Evolutionary conservation across 2,329 filamentous ascomycete genomes (phyloP), one percentile per base, ranked within the genome.

Genomic region (Aspergillus aculeatus): DNA sequence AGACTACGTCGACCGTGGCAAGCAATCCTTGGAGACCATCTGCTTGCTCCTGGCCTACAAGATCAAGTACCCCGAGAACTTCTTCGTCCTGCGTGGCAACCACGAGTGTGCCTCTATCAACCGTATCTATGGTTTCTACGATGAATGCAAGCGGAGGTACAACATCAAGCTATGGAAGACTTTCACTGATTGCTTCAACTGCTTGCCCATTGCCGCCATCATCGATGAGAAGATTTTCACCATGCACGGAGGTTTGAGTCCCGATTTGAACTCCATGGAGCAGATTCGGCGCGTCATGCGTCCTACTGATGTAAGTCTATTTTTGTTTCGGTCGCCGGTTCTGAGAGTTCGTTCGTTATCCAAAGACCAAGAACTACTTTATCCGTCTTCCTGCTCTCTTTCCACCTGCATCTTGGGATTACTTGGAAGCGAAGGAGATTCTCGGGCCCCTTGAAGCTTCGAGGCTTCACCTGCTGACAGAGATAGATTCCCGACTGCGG

Each of bases 131-230:
- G 95, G 95, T 62, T 99, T 99, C 83, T 99, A 99, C 83, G 95
- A 99, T 75, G 94, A 99, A 81, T 99, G 94, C 88, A 99, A 99
- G 84, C 89, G 95, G 75, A 86, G 94, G 70, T 98, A 96, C 83
- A 99, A 98, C 81, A 96, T 98, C 83, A 98, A 98, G 86, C 85
- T 98, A 63, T 98, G 94, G 94, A 99, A 99, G 86, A 98, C 94
- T 1, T 98, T 99, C 77, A 97, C 93, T 65, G 94, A 99, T 78
- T 97, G 93, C 85, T 99, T 99, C 87, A 99, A 99, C 84, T 97
- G 92, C 81, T 81, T 98, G 74, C 94, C 94, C 51, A 98, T 99
- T 77, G 95, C 94, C 60, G 94, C 95, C 68, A 99, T 99, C 80
- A 97, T 99, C 71, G 94, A 96, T 74, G 95, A 97, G 84, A 99